phyloP scores from a whole-genome alignment of 164 flowering plant genomes.

The Berberis vulgaris region DNA sequence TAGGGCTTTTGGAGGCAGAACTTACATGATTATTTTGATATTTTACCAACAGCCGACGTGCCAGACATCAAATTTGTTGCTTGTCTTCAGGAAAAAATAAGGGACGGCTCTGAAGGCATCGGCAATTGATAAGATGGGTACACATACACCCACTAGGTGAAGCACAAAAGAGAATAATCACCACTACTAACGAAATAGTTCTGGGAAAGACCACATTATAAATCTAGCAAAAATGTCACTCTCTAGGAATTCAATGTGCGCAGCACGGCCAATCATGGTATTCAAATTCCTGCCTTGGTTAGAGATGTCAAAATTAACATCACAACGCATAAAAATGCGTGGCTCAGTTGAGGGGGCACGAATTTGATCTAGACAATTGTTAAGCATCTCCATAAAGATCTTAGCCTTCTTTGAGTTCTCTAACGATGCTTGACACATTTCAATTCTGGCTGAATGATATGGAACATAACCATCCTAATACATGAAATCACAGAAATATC shows the following conservation, averaged over 20 bases:
- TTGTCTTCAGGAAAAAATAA: neutral
- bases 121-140: neutral
- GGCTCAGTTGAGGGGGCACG: constrained; percentile 56
- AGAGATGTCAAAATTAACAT: constrained; percentile 79
- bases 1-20: neutral
- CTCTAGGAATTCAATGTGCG: constrained; percentile 93
- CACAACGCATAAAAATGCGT: constrained; percentile 88
- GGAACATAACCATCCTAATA: constrained; percentile 98
- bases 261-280: constrained; percentile 88
- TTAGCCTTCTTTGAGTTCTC: constrained; percentile 77
- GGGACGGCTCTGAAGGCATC: neutral
- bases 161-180: neutral
- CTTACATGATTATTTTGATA: neutral
- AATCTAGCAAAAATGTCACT: constrained; percentile 74
- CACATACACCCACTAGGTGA: neutral
- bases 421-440: constrained; percentile 63
- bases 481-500: neutral
- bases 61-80: neutral
- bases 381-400: constrained; percentile 80
- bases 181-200: constrained; percentile 42
- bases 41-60: neutral
- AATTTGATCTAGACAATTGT: constrained; percentile 87
- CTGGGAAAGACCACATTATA: constrained; percentile 96
- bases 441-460: constrained; percentile 96
- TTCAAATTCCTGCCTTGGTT: constrained; percentile 75